Conservation (phyloP, 768 basidiomycete species). For the Cyclocybe aegerita region DNA sequence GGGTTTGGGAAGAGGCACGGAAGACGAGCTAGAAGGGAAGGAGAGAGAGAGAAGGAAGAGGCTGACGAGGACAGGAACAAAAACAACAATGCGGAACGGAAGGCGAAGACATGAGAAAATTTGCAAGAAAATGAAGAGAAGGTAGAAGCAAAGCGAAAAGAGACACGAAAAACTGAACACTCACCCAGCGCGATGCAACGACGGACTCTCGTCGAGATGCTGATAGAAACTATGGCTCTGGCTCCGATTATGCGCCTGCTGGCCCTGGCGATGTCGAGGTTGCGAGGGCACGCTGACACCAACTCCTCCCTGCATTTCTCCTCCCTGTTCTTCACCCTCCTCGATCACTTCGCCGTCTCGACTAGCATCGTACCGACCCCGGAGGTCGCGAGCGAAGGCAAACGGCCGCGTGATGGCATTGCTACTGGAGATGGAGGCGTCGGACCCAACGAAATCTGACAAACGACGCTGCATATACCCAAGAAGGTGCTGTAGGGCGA, state of each 20-base stretch:
- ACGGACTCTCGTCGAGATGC: constrained; percentile 21
- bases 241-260: neutral
- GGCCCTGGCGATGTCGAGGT: no score
- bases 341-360: neutral
- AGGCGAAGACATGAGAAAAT: no score
- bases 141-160: constrained; percentile 4
- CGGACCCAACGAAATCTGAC: constrained; percentile 20
- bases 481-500: constrained; percentile 7
- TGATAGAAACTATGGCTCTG: neutral
- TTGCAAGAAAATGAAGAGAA: no score
- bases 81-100: no score
- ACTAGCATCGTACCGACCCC: neutral
- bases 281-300: neutral
- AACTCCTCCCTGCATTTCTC: constrained; percentile 2
- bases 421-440: constrained; percentile 2
- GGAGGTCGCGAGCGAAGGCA: constrained; percentile 1
- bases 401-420: neutral
- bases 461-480: constrained; percentile 27
- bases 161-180: constrained; percentile 17
- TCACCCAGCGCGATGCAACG: constrained; percentile 56
- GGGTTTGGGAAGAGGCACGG: no score
- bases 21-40: neutral
- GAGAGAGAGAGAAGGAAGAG: no score
- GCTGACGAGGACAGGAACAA: no score
- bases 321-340: constrained; percentile 2